Evolutionary conservation across 257 asterid species (phyloP).

Genomic region (Vinca minor): DNA sequence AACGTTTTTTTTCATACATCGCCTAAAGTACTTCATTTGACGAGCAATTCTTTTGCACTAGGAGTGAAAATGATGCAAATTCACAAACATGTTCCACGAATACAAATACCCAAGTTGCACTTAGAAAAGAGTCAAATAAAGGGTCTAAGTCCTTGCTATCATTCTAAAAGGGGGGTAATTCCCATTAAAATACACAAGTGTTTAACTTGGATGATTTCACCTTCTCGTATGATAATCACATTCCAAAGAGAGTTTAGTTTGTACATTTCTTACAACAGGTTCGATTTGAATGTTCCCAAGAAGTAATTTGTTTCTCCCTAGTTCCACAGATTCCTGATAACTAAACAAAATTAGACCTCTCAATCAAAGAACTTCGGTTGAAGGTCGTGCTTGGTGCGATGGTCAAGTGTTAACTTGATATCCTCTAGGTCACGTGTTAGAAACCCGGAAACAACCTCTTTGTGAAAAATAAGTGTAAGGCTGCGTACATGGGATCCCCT

Average conservation of each 20-base stretch:
- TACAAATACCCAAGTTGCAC: neutral
- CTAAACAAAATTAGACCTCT: neutral
- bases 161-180: neutral
- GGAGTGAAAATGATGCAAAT: neutral
- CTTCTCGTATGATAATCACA: too few relatives aligned
- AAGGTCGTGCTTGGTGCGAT: too few relatives aligned
- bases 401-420: too few relatives aligned
- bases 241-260: too few relatives aligned
- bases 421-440: too few relatives aligned
- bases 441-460: too few relatives aligned
- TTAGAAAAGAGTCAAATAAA: neutral
- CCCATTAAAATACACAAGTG: neutral
- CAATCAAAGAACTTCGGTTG: too few relatives aligned
- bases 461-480: too few relatives aligned
- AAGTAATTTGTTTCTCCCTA: slow-evolving; percentile 1
- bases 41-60: neutral
- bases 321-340: neutral
- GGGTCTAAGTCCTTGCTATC: neutral
- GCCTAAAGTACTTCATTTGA: neutral
- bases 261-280: neutral
- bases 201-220: neutral
- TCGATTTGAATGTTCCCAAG: neutral
- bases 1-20: neutral
- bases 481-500: too few relatives aligned
- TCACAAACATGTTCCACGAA: neutral